These are phyloP conservation scores for Talaromyces sp. DNA, from an alignment of 2,329 filamentous ascomycete genomes.

Conservation along the genomic window DNA sequence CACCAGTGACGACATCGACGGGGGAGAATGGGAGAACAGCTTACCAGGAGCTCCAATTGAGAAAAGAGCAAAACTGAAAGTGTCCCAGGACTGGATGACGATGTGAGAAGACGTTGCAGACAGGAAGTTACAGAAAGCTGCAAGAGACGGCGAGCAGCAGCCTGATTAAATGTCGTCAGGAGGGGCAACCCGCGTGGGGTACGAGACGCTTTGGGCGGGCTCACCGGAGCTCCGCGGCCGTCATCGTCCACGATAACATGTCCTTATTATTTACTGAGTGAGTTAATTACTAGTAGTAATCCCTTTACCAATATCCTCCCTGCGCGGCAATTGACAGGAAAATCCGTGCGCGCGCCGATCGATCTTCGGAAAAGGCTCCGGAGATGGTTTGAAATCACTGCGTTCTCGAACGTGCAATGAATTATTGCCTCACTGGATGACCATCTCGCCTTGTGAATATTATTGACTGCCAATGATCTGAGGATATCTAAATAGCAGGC, in stretches of 20 bases:
- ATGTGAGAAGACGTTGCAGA: neutral
- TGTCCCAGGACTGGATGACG: neutral
- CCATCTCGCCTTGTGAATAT: neutral
- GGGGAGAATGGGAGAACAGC: neutral
- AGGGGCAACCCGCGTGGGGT: constrained; percentile 3
- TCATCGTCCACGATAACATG: neutral
- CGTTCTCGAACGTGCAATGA: neutral
- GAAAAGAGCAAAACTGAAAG: neutral
- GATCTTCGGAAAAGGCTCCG: neutral
- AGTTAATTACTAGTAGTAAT: neutral
- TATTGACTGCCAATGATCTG: neutral
- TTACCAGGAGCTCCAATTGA: neutral
- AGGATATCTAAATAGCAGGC: neutral
- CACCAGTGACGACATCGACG: neutral
- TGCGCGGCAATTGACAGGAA: neutral
- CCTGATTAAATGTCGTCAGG: constrained; percentile 2
- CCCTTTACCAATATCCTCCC: neutral
- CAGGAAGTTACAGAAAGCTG: neutral
- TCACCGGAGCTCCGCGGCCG: neutral
- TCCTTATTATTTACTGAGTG: neutral
- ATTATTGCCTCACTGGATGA: neutral
- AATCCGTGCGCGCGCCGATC: neutral
- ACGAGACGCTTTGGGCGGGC: neutral
- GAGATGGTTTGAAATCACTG: neutral
- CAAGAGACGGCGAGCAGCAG: neutral